Evolutionary conservation across 306 rosid genomes (phyloP), one percentile per base, ranked within the genome.

Genomic region (Betula pendula): DNA sequence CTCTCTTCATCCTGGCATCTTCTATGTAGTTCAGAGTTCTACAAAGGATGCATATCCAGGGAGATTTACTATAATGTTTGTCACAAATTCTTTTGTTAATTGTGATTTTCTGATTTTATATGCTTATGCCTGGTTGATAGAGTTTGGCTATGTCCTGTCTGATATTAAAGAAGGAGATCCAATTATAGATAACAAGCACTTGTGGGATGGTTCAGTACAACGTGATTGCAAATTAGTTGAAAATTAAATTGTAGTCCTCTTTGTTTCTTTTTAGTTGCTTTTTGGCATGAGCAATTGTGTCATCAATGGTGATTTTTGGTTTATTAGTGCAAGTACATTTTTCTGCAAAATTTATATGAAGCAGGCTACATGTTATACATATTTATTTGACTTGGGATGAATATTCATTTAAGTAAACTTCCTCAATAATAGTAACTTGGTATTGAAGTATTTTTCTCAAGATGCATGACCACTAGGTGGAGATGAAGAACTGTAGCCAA

Each of bases 371-470:
- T 19, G 7, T 19, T 50, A 19, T 50, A 17, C 55, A 17, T 5
- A 14, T 50, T 17, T 50, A 17, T 17, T 16, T 12, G 12, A 12
- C n/a, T 74, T 62, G 31, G 11, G 14, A 45, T 19, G 19, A 16
- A 19, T 3, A 5, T 50, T 50, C 55, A 50, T 4, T 50, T 50
- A 50, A 50, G 55, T 50, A 5, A 50, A 50, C 55, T 15, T 17
- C 55, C 55, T 13, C 4, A 13, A 12, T 47, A 12, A 47, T 47
- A 15, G 17, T 47, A 47, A 47, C 50, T 13, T 47, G 20, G 8
- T 0, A 45, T 53, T 51, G 83, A 29, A 68, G n/a, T 24, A 51
- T 27, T 43, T 43, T 79, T 35, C 67, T 68, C 55, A 50, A 50
- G 20, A 17, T 19, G 22, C 6, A 50, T 9, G 55, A 50, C 55